Evolutionary conservation across 768 basidiomycete genomes (phyloP).

Genomic region (Daedaleopsis sinensis): DNA sequence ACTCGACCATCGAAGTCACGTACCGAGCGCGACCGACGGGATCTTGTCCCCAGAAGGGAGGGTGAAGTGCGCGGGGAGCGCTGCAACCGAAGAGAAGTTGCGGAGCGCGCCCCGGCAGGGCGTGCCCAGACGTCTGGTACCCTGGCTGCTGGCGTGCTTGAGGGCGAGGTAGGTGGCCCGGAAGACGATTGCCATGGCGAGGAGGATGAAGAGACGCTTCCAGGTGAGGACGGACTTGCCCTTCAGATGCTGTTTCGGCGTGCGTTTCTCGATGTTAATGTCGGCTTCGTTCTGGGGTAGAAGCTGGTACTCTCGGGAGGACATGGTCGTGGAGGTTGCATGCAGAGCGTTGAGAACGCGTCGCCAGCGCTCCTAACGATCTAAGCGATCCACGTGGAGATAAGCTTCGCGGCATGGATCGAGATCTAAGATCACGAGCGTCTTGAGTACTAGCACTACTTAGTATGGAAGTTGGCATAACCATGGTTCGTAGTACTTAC

Average conservation of each 20-base stretch:
- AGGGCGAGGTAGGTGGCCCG: conserved; percentile 8
- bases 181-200: conserved; percentile 7
- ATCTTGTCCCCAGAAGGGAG: conserved; percentile 71
- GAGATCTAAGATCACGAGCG: too few relatives aligned
- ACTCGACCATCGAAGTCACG: too few relatives aligned
- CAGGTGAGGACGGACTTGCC: background rate
- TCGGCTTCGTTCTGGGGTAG: conserved; percentile 14
- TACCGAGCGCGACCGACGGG: conserved; percentile 68
- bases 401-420: too few relatives aligned
- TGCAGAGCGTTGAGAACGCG: too few relatives aligned
- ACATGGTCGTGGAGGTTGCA: background rate
- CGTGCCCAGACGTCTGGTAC: background rate
- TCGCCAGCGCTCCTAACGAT: too few relatives aligned
- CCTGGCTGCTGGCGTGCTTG: background rate
- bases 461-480: too few relatives aligned
- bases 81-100: conserved; percentile 17
- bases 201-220: conserved; percentile 14
- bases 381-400: too few relatives aligned
- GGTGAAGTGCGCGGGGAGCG: conserved; percentile 51
- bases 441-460: too few relatives aligned
- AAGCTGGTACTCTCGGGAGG: conserved; percentile 5
- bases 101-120: conserved; percentile 16
- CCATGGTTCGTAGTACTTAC: too few relatives aligned
- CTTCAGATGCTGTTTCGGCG: background rate
- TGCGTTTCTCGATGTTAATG: conserved; percentile 4